Evolutionary conservation across 2,329 filamentous ascomycete genomes (phyloP), one percentile per base, ranked within the genome.

Genomic region (Penicillium hesseltinei): DNA sequence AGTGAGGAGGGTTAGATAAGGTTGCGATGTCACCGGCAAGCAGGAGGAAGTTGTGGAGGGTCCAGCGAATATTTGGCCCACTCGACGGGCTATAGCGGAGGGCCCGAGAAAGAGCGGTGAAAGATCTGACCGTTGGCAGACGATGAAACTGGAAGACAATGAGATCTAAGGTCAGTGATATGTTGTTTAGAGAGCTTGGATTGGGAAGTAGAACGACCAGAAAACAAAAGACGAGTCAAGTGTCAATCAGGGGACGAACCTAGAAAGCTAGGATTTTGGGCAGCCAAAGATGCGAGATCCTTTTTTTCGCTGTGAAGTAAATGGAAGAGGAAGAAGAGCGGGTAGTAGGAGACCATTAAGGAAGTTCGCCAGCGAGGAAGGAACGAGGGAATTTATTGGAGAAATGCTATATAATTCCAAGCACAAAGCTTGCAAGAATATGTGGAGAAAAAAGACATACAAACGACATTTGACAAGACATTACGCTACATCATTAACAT

Each of bases 361-460:
- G 17, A 38, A 9, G 15, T 5, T n/a, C 1, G 17, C 7, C 4
- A 10, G 6, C 10, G 1, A 13, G 38, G 19, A 40, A 23, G 21
- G 19, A 9, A 9, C 21, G 21, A 17, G 21, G 39, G 11, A 17
- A 9, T 8, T 9, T 23, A 42, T 19, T 23, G 5, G 19, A 4
- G 19, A 15, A 1, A 15, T 4, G 2, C 1, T 13, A 23, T 13
- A 21, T 3, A 39, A 13, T 11, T 8, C 15, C 5, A 35, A 35
- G 33, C 17, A 35, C 0, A 35, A 17, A n/a, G 0, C 1, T n/a
- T 36, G 7, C 3, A 17, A 15, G 15, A 17, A n/a, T n/a, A 36
- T 19, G 3, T 4, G 0, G 5, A n/a, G 2, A 8, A 4, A n/a
- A n/a, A n/a, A 2, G 17, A n/a, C 3, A n/a, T n/a, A 36, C 8